These are phyloP conservation scores for Colletotrichum somersetense DNA, from an alignment of 2,329 filamentous ascomycete genomes.

Conservation along the genomic window DNA sequence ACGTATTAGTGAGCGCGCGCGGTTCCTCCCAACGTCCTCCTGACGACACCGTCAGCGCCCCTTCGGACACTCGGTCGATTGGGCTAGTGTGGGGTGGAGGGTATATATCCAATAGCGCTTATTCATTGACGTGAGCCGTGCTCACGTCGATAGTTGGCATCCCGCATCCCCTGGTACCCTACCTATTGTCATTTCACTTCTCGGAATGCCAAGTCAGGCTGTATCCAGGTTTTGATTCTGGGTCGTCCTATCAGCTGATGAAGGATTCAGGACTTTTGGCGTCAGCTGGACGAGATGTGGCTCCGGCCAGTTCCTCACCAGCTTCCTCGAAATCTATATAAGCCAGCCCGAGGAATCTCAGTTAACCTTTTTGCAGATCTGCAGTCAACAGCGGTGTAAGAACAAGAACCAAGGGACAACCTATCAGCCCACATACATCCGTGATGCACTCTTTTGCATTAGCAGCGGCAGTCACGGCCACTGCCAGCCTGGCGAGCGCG, in stretches of 20 bases:
- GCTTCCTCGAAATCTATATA: conserved; percentile 4
- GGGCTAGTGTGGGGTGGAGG: background rate
- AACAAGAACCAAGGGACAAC: background rate
- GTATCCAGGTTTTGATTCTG: background rate
- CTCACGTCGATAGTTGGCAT: background rate
- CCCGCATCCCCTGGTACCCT: background rate
- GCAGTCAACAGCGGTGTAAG: background rate
- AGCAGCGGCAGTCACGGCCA: conserved; percentile 16
- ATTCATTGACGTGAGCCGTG: background rate
- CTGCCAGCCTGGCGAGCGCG: conserved; percentile 29
- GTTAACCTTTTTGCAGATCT: background rate
- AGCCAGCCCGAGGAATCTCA: background rate
- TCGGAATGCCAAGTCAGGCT: conserved; percentile 3
- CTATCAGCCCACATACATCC: background rate
- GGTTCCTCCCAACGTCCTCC: conserved; percentile 8
- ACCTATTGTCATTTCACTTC: conserved; percentile 2
- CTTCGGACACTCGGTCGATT: background rate
- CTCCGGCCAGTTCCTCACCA: background rate
- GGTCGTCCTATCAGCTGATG: conserved; percentile 5
- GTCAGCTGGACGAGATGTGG: background rate
- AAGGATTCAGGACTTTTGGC: background rate
- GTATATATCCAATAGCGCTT: background rate
- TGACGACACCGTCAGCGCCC: conserved; percentile 29
- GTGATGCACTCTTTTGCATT: conserved; percentile 20
- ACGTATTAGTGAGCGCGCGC: background rate